Conservation (phyloP, 768 basidiomycete genomes). For the Vararia minispora region DNA sequence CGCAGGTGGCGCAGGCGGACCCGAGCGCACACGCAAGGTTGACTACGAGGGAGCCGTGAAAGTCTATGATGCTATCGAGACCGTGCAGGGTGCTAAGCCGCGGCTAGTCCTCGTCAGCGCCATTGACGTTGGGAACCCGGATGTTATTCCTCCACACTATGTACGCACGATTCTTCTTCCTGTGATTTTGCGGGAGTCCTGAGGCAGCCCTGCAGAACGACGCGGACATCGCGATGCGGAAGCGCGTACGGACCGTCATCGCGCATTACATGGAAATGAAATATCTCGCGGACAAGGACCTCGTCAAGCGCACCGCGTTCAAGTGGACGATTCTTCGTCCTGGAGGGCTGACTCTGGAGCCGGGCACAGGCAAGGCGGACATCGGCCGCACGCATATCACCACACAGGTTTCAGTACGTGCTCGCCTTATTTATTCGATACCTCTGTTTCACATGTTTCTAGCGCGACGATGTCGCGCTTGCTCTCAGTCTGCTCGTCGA, state of each 20-base stretch:
- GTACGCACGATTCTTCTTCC: slow-evolving; percentile 21
- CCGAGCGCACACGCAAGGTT: slow-evolving; percentile 43
- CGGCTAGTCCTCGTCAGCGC: slow-evolving; percentile 49
- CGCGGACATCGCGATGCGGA: slow-evolving; percentile 32
- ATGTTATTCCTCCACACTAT: slow-evolving; percentile 39
- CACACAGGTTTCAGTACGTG: slow-evolving; percentile 35
- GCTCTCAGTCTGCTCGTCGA: slow-evolving; percentile 36
- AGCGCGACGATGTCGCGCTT: slow-evolving; percentile 51
- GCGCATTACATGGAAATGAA: slow-evolving; percentile 30
- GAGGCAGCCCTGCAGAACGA: slow-evolving; percentile 25
- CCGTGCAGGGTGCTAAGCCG: slow-evolving; percentile 33
- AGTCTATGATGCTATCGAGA: slow-evolving; percentile 59
- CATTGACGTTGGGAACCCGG: slow-evolving; percentile 41
- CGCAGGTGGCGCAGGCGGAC: slow-evolving; percentile 48
- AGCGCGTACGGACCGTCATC: slow-evolving; percentile 33
- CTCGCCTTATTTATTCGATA: background rate
- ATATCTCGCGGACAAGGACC: slow-evolving; percentile 30
- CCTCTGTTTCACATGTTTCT: background rate
- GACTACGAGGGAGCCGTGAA: slow-evolving; percentile 58
- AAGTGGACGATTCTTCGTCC: slow-evolving; percentile 61
- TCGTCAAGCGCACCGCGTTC: slow-evolving; percentile 39
- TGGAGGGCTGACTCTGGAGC: slow-evolving; percentile 39
- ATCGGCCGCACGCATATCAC: slow-evolving; percentile 46
- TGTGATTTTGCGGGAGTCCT: background rate
- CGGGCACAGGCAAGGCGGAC: slow-evolving; percentile 37